These are phyloP conservation scores for Actinomortierella ambigua DNA, from an alignment of 371 early-diverging fungal genomes.

Conservation along the genomic window DNA sequence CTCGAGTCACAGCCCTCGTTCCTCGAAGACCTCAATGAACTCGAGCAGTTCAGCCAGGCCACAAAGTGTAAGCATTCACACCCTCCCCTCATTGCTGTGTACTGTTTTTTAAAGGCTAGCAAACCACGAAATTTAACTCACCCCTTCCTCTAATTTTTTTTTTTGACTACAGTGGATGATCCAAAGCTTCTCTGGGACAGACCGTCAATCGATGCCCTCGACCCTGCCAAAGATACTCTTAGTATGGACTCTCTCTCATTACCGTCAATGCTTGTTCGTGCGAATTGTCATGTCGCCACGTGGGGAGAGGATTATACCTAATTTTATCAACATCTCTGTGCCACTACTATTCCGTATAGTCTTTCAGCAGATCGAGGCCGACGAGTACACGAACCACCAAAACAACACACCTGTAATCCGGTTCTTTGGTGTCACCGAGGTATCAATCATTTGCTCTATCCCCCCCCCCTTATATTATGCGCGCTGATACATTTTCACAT, in stretches of 20 bases:
- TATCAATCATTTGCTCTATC: slow-evolving; percentile 23
- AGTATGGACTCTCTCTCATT: slow-evolving; percentile 12
- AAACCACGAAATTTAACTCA: no score
- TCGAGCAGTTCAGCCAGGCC: slow-evolving; percentile 31
- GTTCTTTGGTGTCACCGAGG: slow-evolving; percentile 90
- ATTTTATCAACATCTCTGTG: no score
- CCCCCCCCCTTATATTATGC: neutral
- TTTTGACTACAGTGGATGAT: slow-evolving; percentile 22
- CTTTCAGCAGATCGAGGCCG: slow-evolving; percentile 95
- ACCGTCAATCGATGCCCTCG: slow-evolving; percentile 12
- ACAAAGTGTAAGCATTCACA: slow-evolving; percentile 41
- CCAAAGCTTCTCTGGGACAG: slow-evolving; percentile 35
- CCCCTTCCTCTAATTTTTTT: no score
- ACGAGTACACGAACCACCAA: slow-evolving; percentile 68
- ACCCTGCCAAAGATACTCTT: slow-evolving; percentile 20
- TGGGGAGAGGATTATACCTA: no score
- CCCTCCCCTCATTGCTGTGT: no score
- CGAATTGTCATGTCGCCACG: no score
- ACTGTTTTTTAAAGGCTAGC: no score
- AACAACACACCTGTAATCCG: slow-evolving; percentile 68
- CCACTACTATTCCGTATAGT: slow-evolving; percentile 51
- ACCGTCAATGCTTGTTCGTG: no score
- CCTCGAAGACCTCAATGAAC: slow-evolving; percentile 30
- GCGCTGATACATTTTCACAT: slow-evolving; percentile 30
- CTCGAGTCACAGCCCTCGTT: slow-evolving; percentile 32